Evolutionary conservation across 1,139 yeast species (phyloP), one percentile per base, ranked within the genome.

Genomic region (Arxiozyma slooffiae): DNA sequence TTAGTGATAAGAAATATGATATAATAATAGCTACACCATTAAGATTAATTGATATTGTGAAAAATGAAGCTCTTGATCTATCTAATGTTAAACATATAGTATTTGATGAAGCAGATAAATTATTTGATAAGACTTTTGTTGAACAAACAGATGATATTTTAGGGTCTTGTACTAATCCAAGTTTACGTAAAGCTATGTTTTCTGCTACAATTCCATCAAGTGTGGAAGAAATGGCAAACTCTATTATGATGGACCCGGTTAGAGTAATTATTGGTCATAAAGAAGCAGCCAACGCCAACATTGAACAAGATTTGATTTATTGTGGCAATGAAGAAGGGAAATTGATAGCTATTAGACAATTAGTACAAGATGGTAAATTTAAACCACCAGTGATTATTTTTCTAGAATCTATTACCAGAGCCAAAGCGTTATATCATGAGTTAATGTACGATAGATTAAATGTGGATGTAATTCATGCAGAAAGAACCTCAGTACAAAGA

Each of bases 251-350:
- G 43, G 95, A 96, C 24, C 67, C 68, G 7, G 73, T 90, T 34
- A 79, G 97, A 65, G 80, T 92, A 36, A 85, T 92, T 56, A 82
- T 92, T 59, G 98, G 98, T 14, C 92, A 82, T 62, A 90, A 90
- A 64, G 97, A 92, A 67, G 96, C 96, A 14, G 98, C 97, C 1
- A 83, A 88, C 55, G 71, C 76, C 22, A 79, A 81, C 48, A 88
- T 94, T 60, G 92, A 88, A 47, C 99, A 94, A 68, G 80, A 80
- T 61, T 72, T 94, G 48, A 78, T 85, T 0, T 94, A 80, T 63
- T 85, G 97, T 50, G 98, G 98, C 51, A 85, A 81, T 57, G 99
- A 94, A 70, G 90, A 87, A 62, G 98, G 98, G 21, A 94, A 94
- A 67, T 72, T 94, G 22, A 74, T 92, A 50, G 98, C 96, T 0